Evolutionary conservation across 331 rosid species (phyloP), one percentile per base, ranked within the genome.

Genomic region (Stylosanthes scabra): DNA sequence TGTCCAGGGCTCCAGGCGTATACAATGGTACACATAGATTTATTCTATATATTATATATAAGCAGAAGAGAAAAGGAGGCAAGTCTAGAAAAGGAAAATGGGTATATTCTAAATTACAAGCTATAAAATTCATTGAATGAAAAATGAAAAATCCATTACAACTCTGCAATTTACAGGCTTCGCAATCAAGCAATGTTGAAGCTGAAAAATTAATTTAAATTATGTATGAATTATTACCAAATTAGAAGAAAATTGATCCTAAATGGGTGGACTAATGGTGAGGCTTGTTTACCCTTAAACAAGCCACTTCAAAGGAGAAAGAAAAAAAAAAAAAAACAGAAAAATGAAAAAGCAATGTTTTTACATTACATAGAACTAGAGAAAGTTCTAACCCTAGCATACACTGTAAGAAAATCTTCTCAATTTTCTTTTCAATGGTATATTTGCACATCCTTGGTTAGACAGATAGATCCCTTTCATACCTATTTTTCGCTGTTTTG

Each of bases 81-180:
- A 1, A 20, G 25, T 20, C 25, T 20, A 20, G 25, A 75, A 71
- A 54, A 41, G 50, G 3, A 20, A 75, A 74, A 77, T 52, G 65
- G 6, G 31, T 74, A 80, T 56, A 74, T 9, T 66, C 65, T 80
- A 80, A 54, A 74, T 70, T 77, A 79, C 79, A 78, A 68, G 75
- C 77, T 60, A 60, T 41, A 73, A 68, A 57, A 66, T 51, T 80
- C 72, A 66, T 59, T 63, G 65, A 75, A 60, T 34, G 49, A 68
- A 76, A 68, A 67, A 73, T 68, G 61, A 71, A 78, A 80, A 59
- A 64, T 76, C 44, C 49, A 82, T 55, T 83, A 83, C 86, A 86
- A 81, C 83, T 77, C 88, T 71, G 80, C 81, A 87, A 76, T 85
- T 79, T 91, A 88, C 95, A 91, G 74, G 71, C 76, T 67, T 77